A percentile compares a stretch with the other conserved stretches of the same genome.
These are phyloP conservation scores for Epichloe scottii DNA, from an alignment of 2,329 filamentous ascomycete genomes.

Conservation along the genomic window DNA sequence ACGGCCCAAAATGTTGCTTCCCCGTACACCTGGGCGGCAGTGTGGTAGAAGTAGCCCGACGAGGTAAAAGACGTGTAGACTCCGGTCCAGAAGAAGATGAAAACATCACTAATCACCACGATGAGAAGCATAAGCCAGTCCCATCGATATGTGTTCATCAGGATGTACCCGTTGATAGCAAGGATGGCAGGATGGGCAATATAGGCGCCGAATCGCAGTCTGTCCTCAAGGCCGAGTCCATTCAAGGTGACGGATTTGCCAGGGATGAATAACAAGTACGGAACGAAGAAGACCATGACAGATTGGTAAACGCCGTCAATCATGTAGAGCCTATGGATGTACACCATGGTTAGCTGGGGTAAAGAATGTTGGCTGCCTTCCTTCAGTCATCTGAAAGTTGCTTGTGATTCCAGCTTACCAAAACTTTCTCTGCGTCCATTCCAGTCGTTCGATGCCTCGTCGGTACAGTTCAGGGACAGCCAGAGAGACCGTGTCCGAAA, in stretches of 20 bases:
- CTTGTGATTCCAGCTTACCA: conserved; percentile 48
- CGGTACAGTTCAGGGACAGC: conserved; percentile 93
- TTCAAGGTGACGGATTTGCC: conserved; percentile 58
- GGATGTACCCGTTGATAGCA: conserved; percentile 85
- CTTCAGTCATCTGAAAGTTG: not conserved
- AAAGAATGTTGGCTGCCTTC: not conserved
- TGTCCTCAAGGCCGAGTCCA: conserved; percentile 66
- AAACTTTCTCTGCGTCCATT: conserved; percentile 95
- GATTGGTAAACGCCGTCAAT: conserved; percentile 89
- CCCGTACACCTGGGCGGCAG: conserved; percentile 67
- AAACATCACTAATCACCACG: conserved; percentile 66
- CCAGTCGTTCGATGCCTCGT: conserved; percentile 84
- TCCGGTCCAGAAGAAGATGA: conserved; percentile 94
- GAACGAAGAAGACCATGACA: conserved; percentile 83
- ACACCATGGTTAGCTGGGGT: conserved; percentile 5
- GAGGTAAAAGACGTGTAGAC: conserved; percentile 52
- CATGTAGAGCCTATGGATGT: conserved; percentile 70
- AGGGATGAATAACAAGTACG: conserved; percentile 63
- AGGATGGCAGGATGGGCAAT: conserved; percentile 74
- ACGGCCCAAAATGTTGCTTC: conserved; percentile 80
- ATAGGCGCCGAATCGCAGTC: conserved; percentile 75
- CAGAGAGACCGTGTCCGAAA: conserved; percentile 84
- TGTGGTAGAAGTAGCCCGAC: conserved; percentile 54
- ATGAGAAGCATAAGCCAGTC: conserved; percentile 90
- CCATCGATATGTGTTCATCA: conserved; percentile 96